Conservation (phyloP, 2,329 filamentous ascomycete genomes). For the Epicoccum sorghinum region DNA sequence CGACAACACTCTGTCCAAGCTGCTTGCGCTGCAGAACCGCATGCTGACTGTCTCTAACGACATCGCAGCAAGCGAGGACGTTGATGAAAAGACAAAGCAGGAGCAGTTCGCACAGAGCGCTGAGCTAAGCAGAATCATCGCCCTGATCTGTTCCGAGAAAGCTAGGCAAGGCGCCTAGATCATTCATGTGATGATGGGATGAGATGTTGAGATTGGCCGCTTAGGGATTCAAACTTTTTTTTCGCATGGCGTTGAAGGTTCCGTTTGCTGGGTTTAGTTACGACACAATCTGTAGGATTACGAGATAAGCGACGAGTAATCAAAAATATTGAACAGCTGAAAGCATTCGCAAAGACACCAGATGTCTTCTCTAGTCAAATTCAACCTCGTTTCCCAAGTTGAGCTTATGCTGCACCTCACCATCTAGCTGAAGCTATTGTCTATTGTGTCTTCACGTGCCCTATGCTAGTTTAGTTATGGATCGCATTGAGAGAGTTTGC, state of each 20-base stretch:
- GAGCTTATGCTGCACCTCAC: no score
- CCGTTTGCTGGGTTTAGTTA: conserved; percentile 1
- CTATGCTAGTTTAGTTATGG: no score
- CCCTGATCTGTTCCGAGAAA: conserved; percentile 60
- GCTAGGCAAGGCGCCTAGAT: conserved; percentile 53
- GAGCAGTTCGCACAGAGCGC: conserved; percentile 58
- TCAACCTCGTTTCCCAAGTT: no score
- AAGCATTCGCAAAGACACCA: no score
- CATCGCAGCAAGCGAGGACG: conserved; percentile 52
- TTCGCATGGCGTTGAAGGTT: conserved; percentile 11
- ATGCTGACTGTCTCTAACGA: conserved; percentile 57
- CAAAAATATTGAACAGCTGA: neutral
- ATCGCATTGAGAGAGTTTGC: no score
- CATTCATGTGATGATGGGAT: neutral
- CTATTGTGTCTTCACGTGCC: no score
- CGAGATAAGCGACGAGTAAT: conserved; percentile 3
- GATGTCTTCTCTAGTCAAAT: no score
- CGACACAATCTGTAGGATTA: conserved; percentile 8
- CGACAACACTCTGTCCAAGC: conserved; percentile 59
- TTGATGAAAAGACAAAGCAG: conserved; percentile 55
- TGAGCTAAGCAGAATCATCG: conserved; percentile 57
- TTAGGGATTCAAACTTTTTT: neutral
- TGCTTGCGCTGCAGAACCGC: conserved; percentile 56
- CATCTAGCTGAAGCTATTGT: no score
- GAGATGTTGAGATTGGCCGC: neutral